Percentiles rank a stretch among this genome's conserved stretches.
Conservation (phyloP, 2,329 filamentous ascomycete genomes). For the Arthrinium phaeospermum region DNA sequence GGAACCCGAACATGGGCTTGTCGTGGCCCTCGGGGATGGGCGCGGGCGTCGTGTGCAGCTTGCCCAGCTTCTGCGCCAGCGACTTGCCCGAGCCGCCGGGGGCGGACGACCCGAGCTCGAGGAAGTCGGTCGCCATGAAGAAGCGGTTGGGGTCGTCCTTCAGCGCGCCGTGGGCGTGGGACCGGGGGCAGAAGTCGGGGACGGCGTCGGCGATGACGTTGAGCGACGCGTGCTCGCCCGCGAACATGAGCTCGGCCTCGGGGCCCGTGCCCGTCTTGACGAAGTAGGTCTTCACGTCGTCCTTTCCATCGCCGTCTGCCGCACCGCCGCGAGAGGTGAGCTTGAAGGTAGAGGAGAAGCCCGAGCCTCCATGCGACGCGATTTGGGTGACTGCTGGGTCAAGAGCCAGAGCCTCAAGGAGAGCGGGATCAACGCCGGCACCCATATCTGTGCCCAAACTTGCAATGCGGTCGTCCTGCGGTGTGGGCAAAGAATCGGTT, state of each 20-base stretch:
- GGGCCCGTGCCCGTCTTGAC: conserved; percentile 71
- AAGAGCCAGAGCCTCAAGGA: conserved; percentile 65
- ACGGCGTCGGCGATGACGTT: conserved; percentile 78
- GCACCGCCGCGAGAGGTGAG: conserved; percentile 49
- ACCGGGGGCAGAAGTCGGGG: conserved; percentile 76
- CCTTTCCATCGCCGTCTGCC: neutral
- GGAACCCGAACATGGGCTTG: conserved; percentile 79
- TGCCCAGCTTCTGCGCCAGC: conserved; percentile 78
- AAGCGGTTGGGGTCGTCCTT: conserved; percentile 54
- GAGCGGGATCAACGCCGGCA: conserved; percentile 64
- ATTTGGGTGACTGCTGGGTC: conserved; percentile 61
- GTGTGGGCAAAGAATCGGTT: neutral
- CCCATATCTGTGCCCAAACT: conserved; percentile 41
- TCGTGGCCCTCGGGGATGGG: conserved; percentile 65
- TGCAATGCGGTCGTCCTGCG: neutral
- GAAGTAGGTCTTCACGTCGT: conserved; percentile 63
- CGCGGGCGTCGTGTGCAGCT: conserved; percentile 77
- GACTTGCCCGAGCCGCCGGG: conserved; percentile 55
- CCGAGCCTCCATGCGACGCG: conserved; percentile 67
- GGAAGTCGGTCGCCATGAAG: conserved; percentile 79
- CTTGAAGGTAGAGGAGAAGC: conserved; percentile 72
- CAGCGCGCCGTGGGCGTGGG: conserved; percentile 73
- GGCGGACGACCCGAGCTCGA: conserved; percentile 63
- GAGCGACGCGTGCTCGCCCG: conserved; percentile 80
- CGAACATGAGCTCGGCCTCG: conserved; percentile 71